A percentile compares a stretch with the other conserved stretches of the same genome.
Evolutionary conservation across 2,329 filamentous ascomycete genomes (phyloP).

Genomic region (Beauveria rudraprayagi): DNA sequence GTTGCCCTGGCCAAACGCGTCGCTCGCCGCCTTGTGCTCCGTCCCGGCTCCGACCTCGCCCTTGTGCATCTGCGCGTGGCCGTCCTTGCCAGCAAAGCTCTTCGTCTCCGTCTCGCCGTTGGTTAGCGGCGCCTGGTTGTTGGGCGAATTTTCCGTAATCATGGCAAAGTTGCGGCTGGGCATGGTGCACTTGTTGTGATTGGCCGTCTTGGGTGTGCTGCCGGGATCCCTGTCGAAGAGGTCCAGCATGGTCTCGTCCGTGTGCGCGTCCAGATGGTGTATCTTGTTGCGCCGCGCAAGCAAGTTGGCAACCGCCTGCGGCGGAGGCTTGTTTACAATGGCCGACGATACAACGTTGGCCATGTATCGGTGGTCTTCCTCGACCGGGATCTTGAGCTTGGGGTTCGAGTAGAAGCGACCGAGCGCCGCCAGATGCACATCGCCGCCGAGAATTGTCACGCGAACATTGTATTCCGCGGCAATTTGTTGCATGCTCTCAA

Average conservation of each 20-base stretch:
- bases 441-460: constrained; percentile 85
- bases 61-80: constrained; percentile 61
- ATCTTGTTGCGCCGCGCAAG: constrained; percentile 84
- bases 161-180: constrained; percentile 89
- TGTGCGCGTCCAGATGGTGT: constrained; percentile 60
- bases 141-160: constrained; percentile 77
- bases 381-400: constrained; percentile 64
- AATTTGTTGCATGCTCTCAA: constrained; percentile 75
- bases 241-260: constrained; percentile 88
- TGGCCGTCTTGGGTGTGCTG: constrained; percentile 60
- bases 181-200: constrained; percentile 79
- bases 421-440: constrained; percentile 85
- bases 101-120: constrained; percentile 15
- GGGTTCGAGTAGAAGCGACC: constrained; percentile 94
- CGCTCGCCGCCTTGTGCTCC: constrained; percentile 61
- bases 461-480: constrained; percentile 81
- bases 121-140: constrained; percentile 28
- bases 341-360: constrained; percentile 89
- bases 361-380: constrained; percentile 89
- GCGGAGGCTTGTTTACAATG: constrained; percentile 91
- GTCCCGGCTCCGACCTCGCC: constrained; percentile 78
- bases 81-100: constrained; percentile 45
- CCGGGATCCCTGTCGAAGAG: constrained; percentile 89
- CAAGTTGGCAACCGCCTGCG: constrained; percentile 79
- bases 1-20: constrained; percentile 44